A percentile compares a stretch with the other conserved stretches of the same genome.
Evolutionary conservation across 345 rosid species (phyloP).

Genomic region (Sonneratia caseolaris): DNA sequence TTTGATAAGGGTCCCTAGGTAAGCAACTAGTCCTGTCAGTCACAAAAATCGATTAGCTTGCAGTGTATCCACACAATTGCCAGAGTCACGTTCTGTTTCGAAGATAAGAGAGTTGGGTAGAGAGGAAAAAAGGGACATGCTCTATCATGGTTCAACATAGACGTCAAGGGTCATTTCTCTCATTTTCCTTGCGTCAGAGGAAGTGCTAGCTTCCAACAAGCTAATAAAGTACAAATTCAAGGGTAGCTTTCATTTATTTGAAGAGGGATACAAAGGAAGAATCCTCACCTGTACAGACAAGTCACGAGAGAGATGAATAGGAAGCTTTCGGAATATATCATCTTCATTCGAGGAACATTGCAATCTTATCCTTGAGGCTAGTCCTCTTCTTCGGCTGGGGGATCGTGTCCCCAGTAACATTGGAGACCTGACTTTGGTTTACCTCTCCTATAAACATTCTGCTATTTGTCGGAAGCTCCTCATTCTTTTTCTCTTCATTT

Average conservation of each 20-base stretch:
- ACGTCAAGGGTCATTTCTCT: too few species aligned
- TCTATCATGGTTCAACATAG: too few species aligned
- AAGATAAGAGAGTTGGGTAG: too few species aligned
- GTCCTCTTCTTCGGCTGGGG: constrained; percentile 29
- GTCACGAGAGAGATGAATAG: background rate
- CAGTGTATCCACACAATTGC: too few species aligned
- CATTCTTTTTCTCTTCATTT: constrained; percentile 13
- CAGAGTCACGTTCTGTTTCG: too few species aligned
- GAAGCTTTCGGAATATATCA: background rate
- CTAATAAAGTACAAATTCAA: background rate
- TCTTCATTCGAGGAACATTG: constrained; percentile 28
- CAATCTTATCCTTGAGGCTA: constrained; percentile 45
- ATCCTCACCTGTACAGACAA: background rate
- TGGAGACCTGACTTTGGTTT: constrained; percentile 9
- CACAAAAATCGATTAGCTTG: too few species aligned
- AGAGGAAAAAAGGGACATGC: too few species aligned
- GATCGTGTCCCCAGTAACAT: constrained; percentile 15
- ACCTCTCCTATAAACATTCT: constrained; percentile 9
- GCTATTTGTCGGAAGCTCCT: constrained; percentile 11
- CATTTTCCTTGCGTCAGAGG: too few species aligned
- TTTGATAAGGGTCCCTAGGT: too few species aligned
- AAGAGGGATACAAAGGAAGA: background rate
- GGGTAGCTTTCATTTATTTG: background rate
- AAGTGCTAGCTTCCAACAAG: too few species aligned
- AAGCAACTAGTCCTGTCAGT: too few species aligned